Evolutionary conservation across 352 stramenopile species (phyloP).

Genomic region (Pilasporangium apinafurcum): DNA sequence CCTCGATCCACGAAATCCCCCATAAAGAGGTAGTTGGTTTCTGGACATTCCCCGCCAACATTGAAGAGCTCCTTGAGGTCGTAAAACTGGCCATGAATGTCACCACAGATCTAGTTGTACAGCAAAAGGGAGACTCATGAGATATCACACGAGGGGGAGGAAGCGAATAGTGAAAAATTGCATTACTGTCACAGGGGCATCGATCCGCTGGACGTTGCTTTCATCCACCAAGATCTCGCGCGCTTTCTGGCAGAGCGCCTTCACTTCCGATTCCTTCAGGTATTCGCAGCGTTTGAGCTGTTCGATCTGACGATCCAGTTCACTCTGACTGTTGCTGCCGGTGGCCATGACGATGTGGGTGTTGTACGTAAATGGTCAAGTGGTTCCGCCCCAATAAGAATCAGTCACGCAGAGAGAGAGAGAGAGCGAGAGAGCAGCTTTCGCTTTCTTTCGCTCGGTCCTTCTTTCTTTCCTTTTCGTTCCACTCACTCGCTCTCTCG

Average conservation of each 20-base stretch:
- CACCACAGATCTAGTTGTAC: conserved; percentile 95
- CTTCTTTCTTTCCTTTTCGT: not conserved
- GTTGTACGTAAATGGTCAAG: too few relatives aligned
- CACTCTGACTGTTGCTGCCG: conserved; percentile 82
- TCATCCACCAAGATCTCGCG: conserved; percentile 99
- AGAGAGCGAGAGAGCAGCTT: not conserved
- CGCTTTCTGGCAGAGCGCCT: conserved; percentile 96
- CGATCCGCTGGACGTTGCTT: conserved; percentile 98
- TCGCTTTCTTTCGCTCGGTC: not conserved
- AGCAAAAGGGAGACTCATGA: too few relatives aligned
- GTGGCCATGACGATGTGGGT: conserved; percentile 38
- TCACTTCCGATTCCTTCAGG: conserved; percentile 97
- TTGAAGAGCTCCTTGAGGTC: conserved; percentile 99
- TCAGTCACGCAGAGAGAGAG: too few relatives aligned
- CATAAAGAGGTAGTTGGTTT: conserved; percentile 99
- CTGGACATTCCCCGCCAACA: conserved; percentile 96
- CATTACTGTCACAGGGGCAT: conserved; percentile 97
- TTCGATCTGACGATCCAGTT: conserved; percentile 85
- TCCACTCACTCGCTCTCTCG: too few relatives aligned
- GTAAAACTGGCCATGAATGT: conserved; percentile 99
- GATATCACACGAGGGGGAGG: not conserved
- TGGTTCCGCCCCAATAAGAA: too few relatives aligned
- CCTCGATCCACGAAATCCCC: conserved; percentile 99
- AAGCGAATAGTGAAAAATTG: not conserved
- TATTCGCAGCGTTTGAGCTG: conserved; percentile 97